Conservation (phyloP, 2,329 filamentous ascomycete species). For the Curvularia hawaiiensis region DNA sequence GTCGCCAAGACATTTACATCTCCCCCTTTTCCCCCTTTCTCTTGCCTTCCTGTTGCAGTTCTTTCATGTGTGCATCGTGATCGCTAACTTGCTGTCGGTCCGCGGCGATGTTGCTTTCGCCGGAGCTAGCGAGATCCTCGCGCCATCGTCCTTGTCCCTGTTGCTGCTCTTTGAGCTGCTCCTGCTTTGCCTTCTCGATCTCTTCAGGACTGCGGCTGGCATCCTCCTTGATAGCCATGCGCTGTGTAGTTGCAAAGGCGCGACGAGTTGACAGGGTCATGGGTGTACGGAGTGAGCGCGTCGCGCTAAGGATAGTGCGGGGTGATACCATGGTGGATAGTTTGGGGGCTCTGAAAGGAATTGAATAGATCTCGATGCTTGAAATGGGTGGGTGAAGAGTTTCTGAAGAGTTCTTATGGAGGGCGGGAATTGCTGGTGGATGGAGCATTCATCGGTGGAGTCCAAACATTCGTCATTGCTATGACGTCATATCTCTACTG, state of each 20-base stretch:
- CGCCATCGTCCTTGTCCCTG: constrained; percentile 51
- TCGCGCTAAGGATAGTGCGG: constrained; percentile 20
- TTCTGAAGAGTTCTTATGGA: not conserved
- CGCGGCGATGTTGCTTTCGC: constrained; percentile 50
- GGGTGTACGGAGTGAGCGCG: constrained; percentile 15
- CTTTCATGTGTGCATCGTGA: constrained; percentile 50
- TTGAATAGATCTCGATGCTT: not conserved
- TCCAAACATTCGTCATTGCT: not conserved
- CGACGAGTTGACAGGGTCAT: constrained; percentile 21
- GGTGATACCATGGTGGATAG: constrained; percentile 22
- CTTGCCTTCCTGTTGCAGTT: constrained; percentile 52
- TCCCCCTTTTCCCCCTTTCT: constrained; percentile 49
- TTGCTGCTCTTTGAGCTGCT: constrained; percentile 51
- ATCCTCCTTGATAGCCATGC: constrained; percentile 49
- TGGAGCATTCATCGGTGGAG: not conserved
- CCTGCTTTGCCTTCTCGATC: constrained; percentile 51
- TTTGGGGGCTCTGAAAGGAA: not conserved
- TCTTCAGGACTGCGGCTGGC: constrained; percentile 46
- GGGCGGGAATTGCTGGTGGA: not conserved
- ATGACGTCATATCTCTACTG: not conserved
- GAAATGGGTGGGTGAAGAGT: not conserved
- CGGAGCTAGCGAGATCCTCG: constrained; percentile 49
- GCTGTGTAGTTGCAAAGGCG: constrained; percentile 39
- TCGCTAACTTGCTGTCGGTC: constrained; percentile 51
- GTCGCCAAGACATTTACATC: constrained; percentile 15